Conservation (phyloP, 2,329 filamentous ascomycete genomes). For the Clarireedia hainanense region DNA sequence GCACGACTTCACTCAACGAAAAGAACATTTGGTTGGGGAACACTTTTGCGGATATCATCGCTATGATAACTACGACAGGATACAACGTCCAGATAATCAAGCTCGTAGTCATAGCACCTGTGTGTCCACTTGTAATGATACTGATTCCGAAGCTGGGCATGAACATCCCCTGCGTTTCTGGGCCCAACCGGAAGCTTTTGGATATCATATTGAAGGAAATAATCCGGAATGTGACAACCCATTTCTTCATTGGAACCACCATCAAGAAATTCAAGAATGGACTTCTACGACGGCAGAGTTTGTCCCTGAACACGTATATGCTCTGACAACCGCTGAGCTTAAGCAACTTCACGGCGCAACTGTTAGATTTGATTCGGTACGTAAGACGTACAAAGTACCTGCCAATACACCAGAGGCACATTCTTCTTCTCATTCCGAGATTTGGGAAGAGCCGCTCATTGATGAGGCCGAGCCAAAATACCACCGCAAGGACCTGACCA, state of each 20-base stretch:
- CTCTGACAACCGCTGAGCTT: background rate
- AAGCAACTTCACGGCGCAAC: background rate
- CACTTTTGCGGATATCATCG: background rate
- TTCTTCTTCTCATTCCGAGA: background rate
- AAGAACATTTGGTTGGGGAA: no score
- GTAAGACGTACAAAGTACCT: background rate
- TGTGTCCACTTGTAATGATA: background rate
- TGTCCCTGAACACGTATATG: conserved; percentile 1
- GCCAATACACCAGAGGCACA: background rate
- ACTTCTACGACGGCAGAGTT: background rate
- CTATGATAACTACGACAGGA: background rate
- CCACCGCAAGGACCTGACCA: background rate
- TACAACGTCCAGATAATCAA: background rate
- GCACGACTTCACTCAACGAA: background rate
- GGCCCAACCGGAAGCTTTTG: background rate
- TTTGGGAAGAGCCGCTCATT: background rate
- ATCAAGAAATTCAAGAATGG: conserved; percentile 3
- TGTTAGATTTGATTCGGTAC: conserved; percentile 3
- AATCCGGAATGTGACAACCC: background rate
- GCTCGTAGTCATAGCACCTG: background rate
- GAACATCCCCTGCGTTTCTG: background rate
- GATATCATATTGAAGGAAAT: conserved; percentile 14
- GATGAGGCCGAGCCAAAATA: background rate
- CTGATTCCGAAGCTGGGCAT: background rate
- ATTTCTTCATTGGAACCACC: background rate